A percentile compares a stretch with the other conserved stretches of the same genome.
Evolutionary conservation across 768 basidiomycete genomes (phyloP).

Genomic region (Rhizopogon vulgaris): DNA sequence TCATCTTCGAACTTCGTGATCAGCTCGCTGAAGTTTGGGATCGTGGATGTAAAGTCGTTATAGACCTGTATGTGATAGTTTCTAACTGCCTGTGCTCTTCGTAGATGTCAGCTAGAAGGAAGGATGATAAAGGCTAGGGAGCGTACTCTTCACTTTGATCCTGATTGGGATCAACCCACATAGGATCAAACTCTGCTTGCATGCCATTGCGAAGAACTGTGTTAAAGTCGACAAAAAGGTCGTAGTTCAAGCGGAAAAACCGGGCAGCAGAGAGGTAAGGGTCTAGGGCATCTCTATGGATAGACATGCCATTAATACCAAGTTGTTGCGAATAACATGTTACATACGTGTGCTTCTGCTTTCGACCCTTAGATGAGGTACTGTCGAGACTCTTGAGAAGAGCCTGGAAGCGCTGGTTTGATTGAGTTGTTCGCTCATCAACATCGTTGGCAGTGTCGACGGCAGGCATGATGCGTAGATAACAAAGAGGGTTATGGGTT

Average conservation of each 20-base stretch:
- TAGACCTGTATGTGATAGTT: no score
- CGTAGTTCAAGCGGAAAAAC: neutral
- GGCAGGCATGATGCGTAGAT: neutral
- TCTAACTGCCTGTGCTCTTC: no score
- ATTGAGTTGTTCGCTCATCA: neutral
- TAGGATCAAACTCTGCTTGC: neutral
- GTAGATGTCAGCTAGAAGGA: no score
- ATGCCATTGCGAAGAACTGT: neutral
- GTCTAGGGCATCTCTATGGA: neutral
- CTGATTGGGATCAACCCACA: neutral
- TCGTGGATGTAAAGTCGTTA: no score
- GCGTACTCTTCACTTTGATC: neutral
- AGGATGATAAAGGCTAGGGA: no score
- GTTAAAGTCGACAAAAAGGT: neutral
- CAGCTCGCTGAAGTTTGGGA: no score
- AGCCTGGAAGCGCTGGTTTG: neutral
- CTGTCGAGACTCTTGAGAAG: neutral
- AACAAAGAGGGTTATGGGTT: neutral
- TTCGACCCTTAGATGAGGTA: neutral
- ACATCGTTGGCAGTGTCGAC: neutral
- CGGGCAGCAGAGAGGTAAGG: neutral
- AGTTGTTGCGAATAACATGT: neutral
- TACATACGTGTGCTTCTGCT: neutral
- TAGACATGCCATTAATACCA: neutral
- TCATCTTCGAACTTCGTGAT: no score